Evolutionary conservation across 1,284 basidiomycete species (phyloP).

Genomic region (Porogramme epimiltina): DNA sequence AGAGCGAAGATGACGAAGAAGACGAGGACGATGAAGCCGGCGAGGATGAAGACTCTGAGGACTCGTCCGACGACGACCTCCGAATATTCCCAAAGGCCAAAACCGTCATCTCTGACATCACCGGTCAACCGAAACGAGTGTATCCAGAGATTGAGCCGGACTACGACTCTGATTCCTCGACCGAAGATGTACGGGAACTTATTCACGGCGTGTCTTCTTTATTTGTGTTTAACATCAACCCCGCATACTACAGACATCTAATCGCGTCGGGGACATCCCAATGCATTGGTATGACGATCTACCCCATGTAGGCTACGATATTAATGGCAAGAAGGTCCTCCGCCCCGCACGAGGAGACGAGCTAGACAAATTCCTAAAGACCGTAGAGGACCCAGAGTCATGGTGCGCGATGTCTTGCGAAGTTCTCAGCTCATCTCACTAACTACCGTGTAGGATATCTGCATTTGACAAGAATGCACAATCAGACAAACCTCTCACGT

Average conservation of each 20-base stretch:
- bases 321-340: slow-evolving; percentile 93
- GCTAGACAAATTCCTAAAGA: slow-evolving; percentile 94
- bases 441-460: slow-evolving; percentile 65
- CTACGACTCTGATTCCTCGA: slow-evolving; percentile 96
- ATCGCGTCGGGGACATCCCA: slow-evolving; percentile 94
- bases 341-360: slow-evolving; percentile 96
- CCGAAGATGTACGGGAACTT: slow-evolving; percentile 82
- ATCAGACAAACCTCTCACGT: slow-evolving; percentile 83
- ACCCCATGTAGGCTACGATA: slow-evolving; percentile 98
- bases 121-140: slow-evolving; percentile 86
- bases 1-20: slow-evolving; percentile 37
- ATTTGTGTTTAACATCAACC: background rate
- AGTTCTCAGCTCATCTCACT: background rate
- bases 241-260: slow-evolving; percentile 65
- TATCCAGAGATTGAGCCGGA: slow-evolving; percentile 96
- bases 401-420: slow-evolving; percentile 58
- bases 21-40: slow-evolving; percentile 38
- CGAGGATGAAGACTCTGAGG: slow-evolving; percentile 35
- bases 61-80: slow-evolving; percentile 40
- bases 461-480: slow-evolving; percentile 92
- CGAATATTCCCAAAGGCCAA: slow-evolving; percentile 66
- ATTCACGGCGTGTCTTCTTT: slow-evolving; percentile 8
- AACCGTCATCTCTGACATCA: slow-evolving; percentile 77
- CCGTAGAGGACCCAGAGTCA: slow-evolving; percentile 88
- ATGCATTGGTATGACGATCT: slow-evolving; percentile 99